Base-by-base conservation (phyloP, 2,329 filamentous ascomycete genomes). In the Karstenula rhodostoma region DNA sequence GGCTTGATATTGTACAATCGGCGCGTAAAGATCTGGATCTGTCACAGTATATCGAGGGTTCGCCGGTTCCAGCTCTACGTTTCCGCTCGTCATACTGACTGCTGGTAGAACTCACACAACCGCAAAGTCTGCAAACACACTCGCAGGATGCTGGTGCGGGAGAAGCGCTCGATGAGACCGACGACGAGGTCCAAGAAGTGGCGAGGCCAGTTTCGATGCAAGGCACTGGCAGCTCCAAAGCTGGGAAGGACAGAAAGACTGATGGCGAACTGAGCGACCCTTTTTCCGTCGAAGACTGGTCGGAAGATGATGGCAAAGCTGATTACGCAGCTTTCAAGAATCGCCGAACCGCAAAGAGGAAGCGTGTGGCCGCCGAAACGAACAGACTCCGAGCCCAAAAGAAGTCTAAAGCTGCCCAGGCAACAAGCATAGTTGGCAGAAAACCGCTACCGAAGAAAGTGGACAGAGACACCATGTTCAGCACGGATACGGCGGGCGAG, bases 281-380 rank as follows among this genome's bases (percentile, higher is more conserved):
- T 7, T 22, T 23, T 9, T 57, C 46, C 32, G 66, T 68, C 42
- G 69, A 67, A 17, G 72, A 76, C 42, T 75, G 70, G 60, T 87
- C 88, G 58, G 86, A 89, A 37, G 87, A 87, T 42, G 78, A 81
- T 55, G 67, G 69, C 1, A 84, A 86, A 27, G 82, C 83, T 23
- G 83, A 84, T 8, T 92, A 92, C 64, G 79, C 86, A 43, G 82
- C 84, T n/a, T 89, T 88, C 73, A 90, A 89, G 71, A 86, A 87
- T 53, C 82, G 85, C 49, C 87, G 85, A 60, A 79, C 79, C 0
- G 73, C 79, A 0, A 85, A 87, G 66, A 81, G 85, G 40, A 86
- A 86, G 67, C 81, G 82, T 51, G 76, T 77, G 5, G 80, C 81
- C 1, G 82, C 82, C 25, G 81, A 80, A 29, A 85, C 82, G 17